Percentiles rank a stretch among this genome's conserved stretches.
Conservation (phyloP, 768 basidiomycete genomes). For the Tremella mesenterica region DNA sequence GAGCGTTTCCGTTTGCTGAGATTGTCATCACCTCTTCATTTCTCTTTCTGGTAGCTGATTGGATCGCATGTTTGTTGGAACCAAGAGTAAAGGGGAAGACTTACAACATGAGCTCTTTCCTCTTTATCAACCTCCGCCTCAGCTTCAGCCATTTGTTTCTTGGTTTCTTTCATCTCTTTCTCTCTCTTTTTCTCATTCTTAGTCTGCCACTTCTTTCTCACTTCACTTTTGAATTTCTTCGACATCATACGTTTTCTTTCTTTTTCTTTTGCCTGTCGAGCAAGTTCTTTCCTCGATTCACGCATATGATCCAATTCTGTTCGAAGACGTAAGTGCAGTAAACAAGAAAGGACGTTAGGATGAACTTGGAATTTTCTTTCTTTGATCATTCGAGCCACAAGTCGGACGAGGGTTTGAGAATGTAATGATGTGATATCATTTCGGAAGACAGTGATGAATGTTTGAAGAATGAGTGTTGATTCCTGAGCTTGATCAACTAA, state of each 20-base stretch:
- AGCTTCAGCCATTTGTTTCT: constrained; percentile 86
- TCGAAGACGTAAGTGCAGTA: constrained; percentile 75
- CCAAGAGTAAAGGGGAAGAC: constrained; percentile 42
- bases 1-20: constrained; percentile 91
- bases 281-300: constrained; percentile 38
- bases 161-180: constrained; percentile 82
- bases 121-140: constrained; percentile 89
- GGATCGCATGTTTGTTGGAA: too few relatives aligned
- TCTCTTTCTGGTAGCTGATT: neutral
- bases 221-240: constrained; percentile 43
- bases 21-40: neutral
- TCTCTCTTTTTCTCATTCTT: constrained; percentile 80
- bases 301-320: constrained; percentile 70
- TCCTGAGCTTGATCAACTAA: constrained; percentile 49
- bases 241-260: constrained; percentile 54
- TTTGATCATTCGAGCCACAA: constrained; percentile 92
- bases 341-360: constrained; percentile 74
- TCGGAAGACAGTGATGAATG: constrained; percentile 72
- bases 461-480: constrained; percentile 73
- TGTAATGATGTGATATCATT: constrained; percentile 69
- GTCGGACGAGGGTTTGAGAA: constrained; percentile 79
- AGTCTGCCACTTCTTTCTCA: constrained; percentile 63
- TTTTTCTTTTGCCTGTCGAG: constrained; percentile 47
- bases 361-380: constrained; percentile 83
- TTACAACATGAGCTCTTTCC: constrained; percentile 69